phyloP scores from a whole-genome alignment of 179 eudicot species.

The Amaranthus tricolor region DNA sequence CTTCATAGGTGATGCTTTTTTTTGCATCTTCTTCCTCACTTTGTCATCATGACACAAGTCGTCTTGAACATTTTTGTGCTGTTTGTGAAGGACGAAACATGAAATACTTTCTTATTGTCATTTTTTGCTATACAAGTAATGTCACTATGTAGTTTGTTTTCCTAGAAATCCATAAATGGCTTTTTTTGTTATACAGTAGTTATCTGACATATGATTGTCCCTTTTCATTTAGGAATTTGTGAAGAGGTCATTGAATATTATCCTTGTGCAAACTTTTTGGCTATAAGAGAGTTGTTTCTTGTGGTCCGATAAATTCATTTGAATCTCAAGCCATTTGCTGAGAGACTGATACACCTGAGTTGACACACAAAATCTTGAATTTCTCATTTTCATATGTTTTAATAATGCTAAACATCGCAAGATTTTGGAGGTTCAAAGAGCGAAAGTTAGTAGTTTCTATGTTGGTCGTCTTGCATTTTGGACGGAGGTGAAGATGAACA shows the following conservation, averaged over 20 bases:
- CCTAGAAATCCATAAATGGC: background rate
- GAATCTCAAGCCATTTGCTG: slow-evolving; percentile 4
- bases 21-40: background rate
- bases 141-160: background rate
- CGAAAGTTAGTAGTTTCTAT: background rate
- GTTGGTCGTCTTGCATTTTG: background rate
- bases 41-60: background rate
- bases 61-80: background rate
- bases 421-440: slow-evolving; percentile 2
- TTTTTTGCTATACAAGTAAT: background rate
- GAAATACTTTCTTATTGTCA: no score
- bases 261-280: background rate
- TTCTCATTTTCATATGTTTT: background rate
- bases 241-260: background rate
- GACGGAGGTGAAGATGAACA: slow-evolving; percentile 23
- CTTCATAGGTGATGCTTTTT: background rate
- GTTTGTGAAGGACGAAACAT: background rate
- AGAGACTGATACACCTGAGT: background rate
- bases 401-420: background rate
- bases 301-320: background rate
- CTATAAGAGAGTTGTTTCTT: slow-evolving; percentile 3
- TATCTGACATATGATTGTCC: slow-evolving; percentile 4
- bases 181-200: background rate
- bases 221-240: slow-evolving; percentile 5
- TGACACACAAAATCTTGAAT: background rate